These are phyloP conservation scores for Dactylorhiza incarnata DNA, from an alignment of 106 monocot genomes.

Conservation along the genomic window DNA sequence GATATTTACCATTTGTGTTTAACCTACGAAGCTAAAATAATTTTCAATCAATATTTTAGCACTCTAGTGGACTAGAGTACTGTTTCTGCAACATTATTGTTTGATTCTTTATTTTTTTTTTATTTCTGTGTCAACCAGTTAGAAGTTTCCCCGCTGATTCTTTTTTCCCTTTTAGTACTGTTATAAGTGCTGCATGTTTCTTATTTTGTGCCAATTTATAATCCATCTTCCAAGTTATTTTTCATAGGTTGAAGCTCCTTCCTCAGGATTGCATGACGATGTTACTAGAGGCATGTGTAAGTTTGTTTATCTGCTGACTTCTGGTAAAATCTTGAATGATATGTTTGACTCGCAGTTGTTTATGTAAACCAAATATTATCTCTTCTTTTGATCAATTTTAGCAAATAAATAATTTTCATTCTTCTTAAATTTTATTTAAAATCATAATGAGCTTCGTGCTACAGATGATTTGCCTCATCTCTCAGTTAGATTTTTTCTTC, in stretches of 20 bases:
- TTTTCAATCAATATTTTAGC: not conserved
- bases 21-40: not conserved
- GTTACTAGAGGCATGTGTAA: not conserved
- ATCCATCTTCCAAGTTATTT: not conserved
- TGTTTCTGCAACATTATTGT: not conserved
- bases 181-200: not conserved
- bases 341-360: not conserved
- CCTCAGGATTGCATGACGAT: constrained; percentile 3
- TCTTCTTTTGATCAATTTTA: constrained; percentile 1
- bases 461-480: constrained; percentile 34
- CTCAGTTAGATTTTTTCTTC: constrained; percentile 56
- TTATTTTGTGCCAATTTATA: not conserved
- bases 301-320: not conserved
- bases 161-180: not conserved
- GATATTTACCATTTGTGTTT: not conserved
- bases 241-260: not conserved
- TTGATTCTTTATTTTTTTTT: not conserved
- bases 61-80: not conserved
- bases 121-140: not conserved
- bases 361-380: not conserved
- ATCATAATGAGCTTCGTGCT: constrained; percentile 2
- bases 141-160: not conserved
- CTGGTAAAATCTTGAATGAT: not conserved
- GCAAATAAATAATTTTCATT: not conserved
- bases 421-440: not conserved